Percentiles rank a stretch among this genome's conserved stretches.
Conservation (phyloP, 2,329 filamentous ascomycete genomes). For the Rhinocladiella mackenziei region DNA sequence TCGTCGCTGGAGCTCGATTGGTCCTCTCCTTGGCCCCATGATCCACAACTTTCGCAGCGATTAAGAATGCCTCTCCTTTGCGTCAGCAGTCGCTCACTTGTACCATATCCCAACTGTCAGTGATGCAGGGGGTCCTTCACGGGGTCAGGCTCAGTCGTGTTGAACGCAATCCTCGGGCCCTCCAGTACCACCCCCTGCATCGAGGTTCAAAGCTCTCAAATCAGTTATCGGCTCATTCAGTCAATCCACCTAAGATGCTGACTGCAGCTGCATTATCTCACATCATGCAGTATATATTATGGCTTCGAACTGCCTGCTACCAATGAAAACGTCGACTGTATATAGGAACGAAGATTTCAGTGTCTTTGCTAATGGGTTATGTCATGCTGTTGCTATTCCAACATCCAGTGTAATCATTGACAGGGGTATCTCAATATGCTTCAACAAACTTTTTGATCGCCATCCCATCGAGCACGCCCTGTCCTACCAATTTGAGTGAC, state of each 20-base stretch:
- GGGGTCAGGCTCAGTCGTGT: background rate
- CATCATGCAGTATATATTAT: slow-evolving; percentile 7
- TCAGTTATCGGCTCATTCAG: background rate
- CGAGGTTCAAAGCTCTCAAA: no score
- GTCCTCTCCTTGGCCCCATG: slow-evolving; percentile 1
- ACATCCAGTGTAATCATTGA: slow-evolving; percentile 2
- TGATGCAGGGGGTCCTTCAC: slow-evolving; percentile 10
- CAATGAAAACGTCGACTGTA: no score
- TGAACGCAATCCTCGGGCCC: slow-evolving; percentile 5
- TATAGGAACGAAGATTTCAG: no score
- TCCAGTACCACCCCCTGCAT: no score
- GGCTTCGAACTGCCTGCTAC: slow-evolving; percentile 2
- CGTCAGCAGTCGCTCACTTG: slow-evolving; percentile 6
- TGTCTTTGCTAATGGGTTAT: slow-evolving; percentile 1
- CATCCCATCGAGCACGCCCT: slow-evolving; percentile 3
- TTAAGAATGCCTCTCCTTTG: background rate
- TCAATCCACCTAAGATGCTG: background rate
- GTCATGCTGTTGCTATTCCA: slow-evolving; percentile 14
- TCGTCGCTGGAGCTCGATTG: slow-evolving; percentile 13
- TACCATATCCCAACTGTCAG: slow-evolving; percentile 11
- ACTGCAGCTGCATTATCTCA: slow-evolving; percentile 8
- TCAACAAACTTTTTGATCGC: background rate
- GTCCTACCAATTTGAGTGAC: slow-evolving; percentile 1
- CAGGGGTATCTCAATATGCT: slow-evolving; percentile 6
- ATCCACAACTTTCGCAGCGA: no score